These are phyloP conservation scores for Ophiocordyceps unilateralis DNA, from an alignment of 2,329 filamentous ascomycete genomes.

Conservation along the genomic window DNA sequence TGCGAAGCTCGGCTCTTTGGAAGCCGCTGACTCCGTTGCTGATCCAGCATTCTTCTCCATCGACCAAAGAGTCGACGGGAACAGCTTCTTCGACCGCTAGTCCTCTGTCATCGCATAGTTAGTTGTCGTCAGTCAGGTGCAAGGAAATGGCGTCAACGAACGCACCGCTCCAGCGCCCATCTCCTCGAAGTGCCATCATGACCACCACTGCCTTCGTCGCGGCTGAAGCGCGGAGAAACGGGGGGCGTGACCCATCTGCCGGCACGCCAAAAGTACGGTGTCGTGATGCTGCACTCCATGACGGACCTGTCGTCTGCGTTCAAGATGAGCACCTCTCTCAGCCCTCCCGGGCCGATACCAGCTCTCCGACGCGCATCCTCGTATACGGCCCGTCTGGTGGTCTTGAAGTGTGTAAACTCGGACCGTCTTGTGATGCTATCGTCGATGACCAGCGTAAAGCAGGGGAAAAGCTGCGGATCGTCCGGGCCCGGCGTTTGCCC, in stretches of 20 bases:
- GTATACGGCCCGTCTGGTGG: conserved; percentile 57
- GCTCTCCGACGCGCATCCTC: conserved; percentile 47
- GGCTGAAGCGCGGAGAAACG: conserved; percentile 24
- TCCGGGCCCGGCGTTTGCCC: conserved; percentile 5
- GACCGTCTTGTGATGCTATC: conserved; percentile 22
- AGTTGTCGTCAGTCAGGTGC: background rate
- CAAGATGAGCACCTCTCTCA: conserved; percentile 59
- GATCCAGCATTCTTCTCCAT: conserved; percentile 71
- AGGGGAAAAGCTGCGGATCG: conserved; percentile 10
- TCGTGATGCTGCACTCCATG: conserved; percentile 77
- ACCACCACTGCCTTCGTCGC: conserved; percentile 44
- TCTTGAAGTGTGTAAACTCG: conserved; percentile 75
- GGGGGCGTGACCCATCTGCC: conserved; percentile 68
- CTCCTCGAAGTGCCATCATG: conserved; percentile 68
- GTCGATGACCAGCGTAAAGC: conserved; percentile 29
- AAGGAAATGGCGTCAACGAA: background rate
- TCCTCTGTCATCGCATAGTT: conserved; percentile 22
- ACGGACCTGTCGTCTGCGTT: conserved; percentile 42
- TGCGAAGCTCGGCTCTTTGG: conserved; percentile 26
- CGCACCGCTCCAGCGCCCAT: conserved; percentile 59
- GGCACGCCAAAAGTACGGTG: conserved; percentile 60
- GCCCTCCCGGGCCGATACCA: conserved; percentile 30
- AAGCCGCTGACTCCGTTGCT: conserved; percentile 83
- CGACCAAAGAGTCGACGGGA: conserved; percentile 36
- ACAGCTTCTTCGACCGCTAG: conserved; percentile 52